phyloP scores from a whole-genome alignment of 2,329 filamentous ascomycete genomes.

The Clonostachys byssicola region DNA sequence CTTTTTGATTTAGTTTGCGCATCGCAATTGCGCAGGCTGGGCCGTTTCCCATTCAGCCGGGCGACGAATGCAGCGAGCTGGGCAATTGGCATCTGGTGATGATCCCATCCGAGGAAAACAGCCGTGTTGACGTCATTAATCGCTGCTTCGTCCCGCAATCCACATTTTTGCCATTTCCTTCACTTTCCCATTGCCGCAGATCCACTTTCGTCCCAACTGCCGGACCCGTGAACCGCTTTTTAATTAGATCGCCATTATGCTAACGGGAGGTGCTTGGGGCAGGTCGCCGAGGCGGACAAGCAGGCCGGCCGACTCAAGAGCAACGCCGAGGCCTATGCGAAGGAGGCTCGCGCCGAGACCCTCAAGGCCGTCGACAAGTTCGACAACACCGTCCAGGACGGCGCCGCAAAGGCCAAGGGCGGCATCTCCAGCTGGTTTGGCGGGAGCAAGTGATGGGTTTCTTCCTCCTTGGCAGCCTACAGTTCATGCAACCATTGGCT shows the following conservation, averaged over 20 bases:
- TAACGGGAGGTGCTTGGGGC: background rate
- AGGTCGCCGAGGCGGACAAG: constrained; percentile 52
- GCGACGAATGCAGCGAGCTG: too few species aligned
- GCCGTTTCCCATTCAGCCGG: background rate
- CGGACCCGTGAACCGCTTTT: too few species aligned
- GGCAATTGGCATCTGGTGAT: too few species aligned
- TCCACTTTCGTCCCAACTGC: too few species aligned
- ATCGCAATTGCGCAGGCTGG: too few species aligned
- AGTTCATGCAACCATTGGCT: too few species aligned
- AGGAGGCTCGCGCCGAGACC: constrained; percentile 60
- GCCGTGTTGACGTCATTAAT: background rate
- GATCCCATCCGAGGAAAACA: too few species aligned
- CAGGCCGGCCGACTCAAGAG: constrained; percentile 59
- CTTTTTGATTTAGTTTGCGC: background rate
- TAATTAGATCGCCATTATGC: background rate
- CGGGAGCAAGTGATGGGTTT: constrained; percentile 28
- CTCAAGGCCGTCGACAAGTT: constrained; percentile 76
- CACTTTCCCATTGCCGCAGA: background rate
- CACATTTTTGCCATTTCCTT: background rate
- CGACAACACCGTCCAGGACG: constrained; percentile 76
- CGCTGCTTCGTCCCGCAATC: background rate
- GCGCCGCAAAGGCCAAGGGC: constrained; percentile 77
- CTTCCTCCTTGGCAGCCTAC: background rate
- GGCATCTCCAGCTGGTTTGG: constrained; percentile 86
- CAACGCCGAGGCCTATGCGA: constrained; percentile 53